phyloP scores from a whole-genome alignment of 805 yeast species.

The Pichia kluyveri region DNA sequence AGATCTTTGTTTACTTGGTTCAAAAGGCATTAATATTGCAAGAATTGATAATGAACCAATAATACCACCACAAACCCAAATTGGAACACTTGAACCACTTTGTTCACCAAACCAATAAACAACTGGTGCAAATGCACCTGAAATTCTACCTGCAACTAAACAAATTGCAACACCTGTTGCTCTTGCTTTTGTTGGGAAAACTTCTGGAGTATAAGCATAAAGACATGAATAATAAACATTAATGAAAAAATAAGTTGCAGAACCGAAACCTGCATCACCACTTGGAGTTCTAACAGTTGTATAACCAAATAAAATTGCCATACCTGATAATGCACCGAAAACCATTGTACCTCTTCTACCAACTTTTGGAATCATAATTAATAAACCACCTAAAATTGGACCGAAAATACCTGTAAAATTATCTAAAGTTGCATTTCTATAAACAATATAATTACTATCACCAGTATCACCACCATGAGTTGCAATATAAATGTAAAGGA shows the following conservation, averaged over 20 bases:
- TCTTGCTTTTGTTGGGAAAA: conserved; percentile 42
- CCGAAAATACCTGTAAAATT: conserved; percentile 42
- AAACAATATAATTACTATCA: conserved; percentile 28
- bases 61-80: conserved; percentile 51
- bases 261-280: conserved; percentile 42
- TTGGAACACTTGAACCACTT: conserved; percentile 47
- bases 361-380: conserved; percentile 26
- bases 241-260: conserved; percentile 39
- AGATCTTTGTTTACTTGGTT: conserved; percentile 33
- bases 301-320: conserved; percentile 52
- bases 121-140: conserved; percentile 52
- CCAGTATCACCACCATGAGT: conserved; percentile 42
- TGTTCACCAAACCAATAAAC: conserved; percentile 40
- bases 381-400: conserved; percentile 41
- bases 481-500: conserved; percentile 43
- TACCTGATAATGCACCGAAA: conserved; percentile 42
- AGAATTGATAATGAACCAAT: conserved; percentile 40
- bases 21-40: conserved; percentile 39
- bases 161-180: conserved; percentile 57
- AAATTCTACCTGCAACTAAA: conserved; percentile 42
- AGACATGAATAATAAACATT: conserved; percentile 48
- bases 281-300: conserved; percentile 50
- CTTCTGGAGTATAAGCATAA: conserved; percentile 62
- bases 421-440: conserved; percentile 40
- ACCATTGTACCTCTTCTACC: conserved; percentile 53